Percentiles rank a stretch among this genome's conserved stretches.
phyloP scores from a whole-genome alignment of 2,329 filamentous ascomycete species.

The Cytospora paraplurivora region DNA sequence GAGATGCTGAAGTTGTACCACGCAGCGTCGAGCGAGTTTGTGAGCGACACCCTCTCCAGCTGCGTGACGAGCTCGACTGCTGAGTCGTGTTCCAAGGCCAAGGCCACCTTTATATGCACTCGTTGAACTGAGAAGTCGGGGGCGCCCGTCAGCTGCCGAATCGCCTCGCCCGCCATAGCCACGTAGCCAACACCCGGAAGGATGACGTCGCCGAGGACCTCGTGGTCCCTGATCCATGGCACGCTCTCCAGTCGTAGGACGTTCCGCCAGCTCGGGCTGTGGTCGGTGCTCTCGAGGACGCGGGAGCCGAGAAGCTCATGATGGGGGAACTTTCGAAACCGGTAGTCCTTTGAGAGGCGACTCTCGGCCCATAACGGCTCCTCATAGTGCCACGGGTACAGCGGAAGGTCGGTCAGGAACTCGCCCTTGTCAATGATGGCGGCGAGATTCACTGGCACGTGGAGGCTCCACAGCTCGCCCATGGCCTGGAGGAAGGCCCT shows the following conservation, averaged over 20 bases:
- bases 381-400: no score
- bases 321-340: constrained; percentile 31
- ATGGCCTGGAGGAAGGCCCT: not conserved
- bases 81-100: not conserved
- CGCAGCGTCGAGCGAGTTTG: no score
- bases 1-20: no score
- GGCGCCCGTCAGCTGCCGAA: constrained; percentile 23
- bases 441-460: not conserved
- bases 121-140: no score
- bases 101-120: no score
- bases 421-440: not conserved
- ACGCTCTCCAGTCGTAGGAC: constrained; percentile 28
- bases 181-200: constrained; percentile 25
- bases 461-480: not conserved
- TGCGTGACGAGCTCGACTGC: constrained; percentile 1
- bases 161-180: constrained; percentile 30
- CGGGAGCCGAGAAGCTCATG: constrained; percentile 32
- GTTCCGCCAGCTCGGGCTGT: constrained; percentile 27
- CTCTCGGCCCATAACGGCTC: constrained; percentile 40
- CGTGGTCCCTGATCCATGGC: constrained; percentile 40
- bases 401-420: not conserved
- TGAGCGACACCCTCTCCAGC: no score
- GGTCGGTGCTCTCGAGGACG: constrained; percentile 20
- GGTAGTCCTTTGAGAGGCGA: constrained; percentile 36
- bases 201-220: constrained; percentile 32